Evolutionary conservation across 495 filamentous ascomycete species (phyloP).

Genomic region (Penicillium bovifimosum): DNA sequence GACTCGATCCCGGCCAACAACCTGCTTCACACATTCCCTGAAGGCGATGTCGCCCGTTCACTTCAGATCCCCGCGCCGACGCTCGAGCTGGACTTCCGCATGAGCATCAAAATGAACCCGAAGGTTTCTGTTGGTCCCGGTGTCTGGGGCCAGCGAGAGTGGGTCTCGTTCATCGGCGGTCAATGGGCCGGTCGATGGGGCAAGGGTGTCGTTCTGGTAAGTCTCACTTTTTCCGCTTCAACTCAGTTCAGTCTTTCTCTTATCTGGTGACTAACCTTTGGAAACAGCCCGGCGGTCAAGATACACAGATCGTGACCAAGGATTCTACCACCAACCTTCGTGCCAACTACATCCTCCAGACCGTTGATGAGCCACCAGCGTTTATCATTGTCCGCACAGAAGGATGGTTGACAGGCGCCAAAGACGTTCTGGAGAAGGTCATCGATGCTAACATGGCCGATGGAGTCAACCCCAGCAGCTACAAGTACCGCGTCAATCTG

Average conservation of each 20-base stretch:
- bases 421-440: constrained; percentile 54
- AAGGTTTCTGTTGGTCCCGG: constrained; percentile 49
- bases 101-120: constrained; percentile 53
- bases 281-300: constrained; percentile 53
- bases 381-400: constrained; percentile 53
- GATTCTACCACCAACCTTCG: constrained; percentile 49
- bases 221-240: constrained; percentile 11
- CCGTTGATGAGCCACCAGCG: constrained; percentile 54
- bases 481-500: constrained; percentile 53
- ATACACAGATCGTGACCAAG: constrained; percentile 52
- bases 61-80: constrained; percentile 51
- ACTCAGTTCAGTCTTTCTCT: neutral
- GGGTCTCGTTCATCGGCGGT: constrained; percentile 52
- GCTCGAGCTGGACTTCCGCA: constrained; percentile 57
- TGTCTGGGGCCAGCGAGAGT: constrained; percentile 53
- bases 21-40: constrained; percentile 51
- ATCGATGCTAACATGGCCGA: constrained; percentile 45
- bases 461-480: constrained; percentile 51
- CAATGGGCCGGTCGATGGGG: constrained; percentile 58
- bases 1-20: constrained; percentile 55
- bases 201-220: constrained; percentile 53
- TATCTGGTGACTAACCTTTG: neutral
- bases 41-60: constrained; percentile 48
- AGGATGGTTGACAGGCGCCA: constrained; percentile 54
- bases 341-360: constrained; percentile 52